Percentiles rank a stretch among this genome's conserved stretches.
These are phyloP conservation scores for Solanum tarapatanum DNA, from an alignment of 257 asterid genomes.

Conservation along the genomic window DNA sequence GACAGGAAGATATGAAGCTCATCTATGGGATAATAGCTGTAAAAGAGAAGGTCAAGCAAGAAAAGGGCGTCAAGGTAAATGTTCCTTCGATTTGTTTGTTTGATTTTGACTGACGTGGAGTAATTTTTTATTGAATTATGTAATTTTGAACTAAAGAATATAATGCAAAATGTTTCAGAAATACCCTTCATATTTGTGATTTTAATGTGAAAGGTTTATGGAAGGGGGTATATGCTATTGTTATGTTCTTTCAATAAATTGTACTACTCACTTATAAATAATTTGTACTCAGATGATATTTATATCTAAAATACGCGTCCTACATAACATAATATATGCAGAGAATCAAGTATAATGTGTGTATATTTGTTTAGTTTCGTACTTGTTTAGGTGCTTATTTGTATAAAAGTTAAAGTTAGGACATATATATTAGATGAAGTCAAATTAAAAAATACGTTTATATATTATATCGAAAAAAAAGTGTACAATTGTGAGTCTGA, in stretches of 20 bases:
- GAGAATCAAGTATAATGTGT: background rate
- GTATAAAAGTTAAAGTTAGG: background rate
- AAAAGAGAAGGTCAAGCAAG: constrained; percentile 99
- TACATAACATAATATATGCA: too few species aligned
- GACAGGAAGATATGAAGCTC: constrained; percentile 99
- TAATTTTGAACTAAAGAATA: too few species aligned
- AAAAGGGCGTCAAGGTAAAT: constrained; percentile 95
- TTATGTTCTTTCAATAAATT: too few species aligned
- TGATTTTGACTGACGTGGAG: background rate
- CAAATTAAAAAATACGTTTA: accelerated
- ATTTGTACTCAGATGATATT: background rate
- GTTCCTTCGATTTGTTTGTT: background rate
- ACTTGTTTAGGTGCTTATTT: background rate
- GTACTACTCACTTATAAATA: background rate
- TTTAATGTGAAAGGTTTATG: background rate
- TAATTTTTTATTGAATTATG: too few species aligned
- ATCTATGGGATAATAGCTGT: constrained; percentile 99
- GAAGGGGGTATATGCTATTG: background rate
- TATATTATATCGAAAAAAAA: too few species aligned
- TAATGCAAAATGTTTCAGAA: background rate
- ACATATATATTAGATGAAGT: too few species aligned
- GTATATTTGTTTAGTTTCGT: too few species aligned
- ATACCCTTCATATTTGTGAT: background rate
- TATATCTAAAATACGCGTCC: too few species aligned
- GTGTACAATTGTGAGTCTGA: background rate